phyloP scores from a whole-genome alignment of 176 grass and related monocot genomes.

The Guadua angustifolia region DNA sequence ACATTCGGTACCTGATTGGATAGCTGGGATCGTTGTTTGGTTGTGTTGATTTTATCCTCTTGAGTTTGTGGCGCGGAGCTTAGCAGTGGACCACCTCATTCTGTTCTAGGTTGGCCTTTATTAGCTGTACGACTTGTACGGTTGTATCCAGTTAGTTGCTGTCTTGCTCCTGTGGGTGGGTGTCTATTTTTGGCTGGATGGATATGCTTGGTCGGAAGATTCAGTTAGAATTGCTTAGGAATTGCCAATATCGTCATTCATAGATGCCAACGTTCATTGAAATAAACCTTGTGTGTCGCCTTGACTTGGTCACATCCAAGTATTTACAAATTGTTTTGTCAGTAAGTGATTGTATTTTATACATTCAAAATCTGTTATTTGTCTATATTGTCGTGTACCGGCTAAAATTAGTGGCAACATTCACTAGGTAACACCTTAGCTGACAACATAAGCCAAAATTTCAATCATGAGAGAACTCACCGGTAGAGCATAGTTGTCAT shows the following conservation, averaged over 20 bases:
- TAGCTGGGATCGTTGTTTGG: conserved; percentile 13
- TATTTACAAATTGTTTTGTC: background rate
- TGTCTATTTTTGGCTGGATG: conserved; percentile 16
- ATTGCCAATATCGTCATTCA: background rate
- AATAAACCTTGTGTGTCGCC: background rate
- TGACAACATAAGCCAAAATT: background rate
- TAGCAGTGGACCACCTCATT: background rate
- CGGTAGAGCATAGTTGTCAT: background rate
- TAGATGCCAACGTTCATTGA: background rate
- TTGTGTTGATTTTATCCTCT: background rate
- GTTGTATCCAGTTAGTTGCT: background rate
- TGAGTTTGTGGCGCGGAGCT: background rate
- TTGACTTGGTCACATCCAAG: background rate
- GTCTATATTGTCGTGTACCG: background rate
- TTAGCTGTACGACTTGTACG: background rate
- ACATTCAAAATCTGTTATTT: background rate
- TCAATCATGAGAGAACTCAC: background rate
- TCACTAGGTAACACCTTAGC: background rate
- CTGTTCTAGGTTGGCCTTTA: conserved; percentile 1
- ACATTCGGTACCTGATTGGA: conserved; percentile 8
- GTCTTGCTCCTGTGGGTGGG: background rate
- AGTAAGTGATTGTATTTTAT: background rate
- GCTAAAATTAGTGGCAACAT: background rate
- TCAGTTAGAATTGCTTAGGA: conserved; percentile 5
- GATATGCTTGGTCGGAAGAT: background rate